phyloP scores from a whole-genome alignment of 2,329 filamentous ascomycete species.

The Ceratocystis alfenasii region DNA sequence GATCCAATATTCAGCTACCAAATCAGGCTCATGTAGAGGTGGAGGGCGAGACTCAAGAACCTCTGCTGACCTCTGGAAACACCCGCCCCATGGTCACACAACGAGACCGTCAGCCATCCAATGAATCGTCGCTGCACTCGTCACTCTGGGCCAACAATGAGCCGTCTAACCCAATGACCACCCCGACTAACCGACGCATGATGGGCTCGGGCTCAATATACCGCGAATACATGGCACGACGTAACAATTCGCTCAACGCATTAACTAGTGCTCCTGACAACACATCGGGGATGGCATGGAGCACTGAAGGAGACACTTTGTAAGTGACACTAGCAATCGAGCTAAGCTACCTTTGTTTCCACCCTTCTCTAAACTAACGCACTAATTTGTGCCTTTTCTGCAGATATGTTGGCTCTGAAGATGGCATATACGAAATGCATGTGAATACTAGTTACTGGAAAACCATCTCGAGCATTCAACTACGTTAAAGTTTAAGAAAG shows the following conservation, averaged over 20 bases:
- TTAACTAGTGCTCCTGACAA: slow-evolving; percentile 40
- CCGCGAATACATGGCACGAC: not conserved
- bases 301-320: slow-evolving; percentile 47
- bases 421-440: slow-evolving; percentile 64
- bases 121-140: no score
- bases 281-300: slow-evolving; percentile 52
- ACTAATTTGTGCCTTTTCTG: not conserved
- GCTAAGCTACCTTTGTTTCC: not conserved
- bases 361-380: no score
- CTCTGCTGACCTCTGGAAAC: not conserved
- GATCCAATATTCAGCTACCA: not conserved
- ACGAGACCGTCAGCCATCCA: no score
- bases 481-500: slow-evolving; percentile 32
- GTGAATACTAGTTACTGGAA: slow-evolving; percentile 53
- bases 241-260: not conserved
- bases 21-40: not conserved
- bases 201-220: not conserved
- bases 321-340: slow-evolving; percentile 32
- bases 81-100: no score
- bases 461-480: slow-evolving; percentile 42
- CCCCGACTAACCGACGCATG: not conserved
- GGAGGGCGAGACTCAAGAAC: not conserved
- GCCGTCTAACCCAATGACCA: not conserved
- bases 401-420: slow-evolving; percentile 53
- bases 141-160: not conserved